Base-by-base conservation (phyloP, 768 basidiomycete species). In the Lactifluus piperatus region DNA sequence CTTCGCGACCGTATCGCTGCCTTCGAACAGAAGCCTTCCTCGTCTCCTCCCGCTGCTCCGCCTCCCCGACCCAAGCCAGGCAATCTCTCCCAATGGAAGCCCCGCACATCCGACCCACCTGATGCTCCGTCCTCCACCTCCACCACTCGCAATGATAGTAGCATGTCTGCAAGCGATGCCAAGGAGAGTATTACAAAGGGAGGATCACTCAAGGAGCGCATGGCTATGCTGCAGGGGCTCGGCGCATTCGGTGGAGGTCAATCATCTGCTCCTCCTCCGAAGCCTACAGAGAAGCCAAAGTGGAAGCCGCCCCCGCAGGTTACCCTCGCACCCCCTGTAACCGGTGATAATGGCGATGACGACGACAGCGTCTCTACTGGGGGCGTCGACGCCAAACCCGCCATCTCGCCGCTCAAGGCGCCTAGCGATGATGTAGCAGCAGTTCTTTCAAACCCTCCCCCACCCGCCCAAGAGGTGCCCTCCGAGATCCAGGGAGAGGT, bases 211-310 rank as follows among this genome's bases (percentile, higher is more conserved):
- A 94, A 86, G 74, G 95, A 97, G 59, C 83, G 95, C 37, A 97
- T 98, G 93, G 93, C 93, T 30, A 92, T 93, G 3, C 74, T 97
- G 37, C 89, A 93, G 69, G 91, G 88, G 8, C 84, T 79, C 46
- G 88, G 89, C 16, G 91, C 77, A 10, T 91, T 95, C 67, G 89
- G 89, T 16, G 79, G 75, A 1, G 68, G 69, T 1, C 68, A 70
- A 5, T 62, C 71, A n/a, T 69, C 77, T 16, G 78, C 84, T 1
- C 78, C 82, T 8, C 80, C 86, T 1, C 81, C 82, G 57, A 84
- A 85, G 5, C 73, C 79, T 0, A 69, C 76, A 29, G 85, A 86
- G 67, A 85, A 84, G 64, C 88, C 88, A 13, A 91, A 88, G 71
- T 94, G 92, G 91, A 92, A 90, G 69, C 83, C 88, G 0, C 89